Conservation (phyloP, 306 rosid species). For the Adenanthera pavonina region DNA sequence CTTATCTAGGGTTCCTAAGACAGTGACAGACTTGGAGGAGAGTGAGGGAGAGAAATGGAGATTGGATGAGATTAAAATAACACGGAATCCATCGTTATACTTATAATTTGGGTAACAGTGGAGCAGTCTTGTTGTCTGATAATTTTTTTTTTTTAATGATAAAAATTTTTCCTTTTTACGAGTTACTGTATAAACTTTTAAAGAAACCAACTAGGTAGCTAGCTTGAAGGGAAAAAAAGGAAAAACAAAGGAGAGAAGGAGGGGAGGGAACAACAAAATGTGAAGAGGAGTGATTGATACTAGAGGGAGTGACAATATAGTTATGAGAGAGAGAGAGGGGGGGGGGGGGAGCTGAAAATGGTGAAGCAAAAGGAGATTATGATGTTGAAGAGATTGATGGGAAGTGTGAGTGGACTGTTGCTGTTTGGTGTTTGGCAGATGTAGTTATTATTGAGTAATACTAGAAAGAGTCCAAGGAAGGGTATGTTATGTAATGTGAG, state of each 20-base stretch:
- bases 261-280: slow-evolving; percentile 15
- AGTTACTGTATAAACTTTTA: slow-evolving; percentile 41
- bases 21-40: slow-evolving; percentile 39
- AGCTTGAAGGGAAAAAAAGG: slow-evolving; percentile 1
- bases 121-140: not conserved
- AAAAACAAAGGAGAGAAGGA: slow-evolving; percentile 25
- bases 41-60: slow-evolving; percentile 28
- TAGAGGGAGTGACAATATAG: not conserved
- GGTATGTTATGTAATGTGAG: not conserved
- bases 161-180: slow-evolving; percentile 14
- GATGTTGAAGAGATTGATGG: slow-evolving; percentile 83
- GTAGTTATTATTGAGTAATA: slow-evolving; percentile 54
- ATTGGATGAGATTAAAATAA: slow-evolving; percentile 21
- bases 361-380: slow-evolving; percentile 54
- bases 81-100: slow-evolving; percentile 36
- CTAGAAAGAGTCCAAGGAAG: slow-evolving; percentile 39
- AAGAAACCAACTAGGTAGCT: slow-evolving; percentile 48
- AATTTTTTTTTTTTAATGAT: not conserved
- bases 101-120: slow-evolving; percentile 43
- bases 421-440: slow-evolving; percentile 43
- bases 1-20: slow-evolving; percentile 50
- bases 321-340: not conserved
- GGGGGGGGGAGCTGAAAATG: slow-evolving; percentile 51
- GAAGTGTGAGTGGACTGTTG: slow-evolving; percentile 66
- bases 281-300: slow-evolving; percentile 44